Evolutionary conservation across 768 basidiomycete genomes (phyloP), one percentile per base, ranked within the genome.

Genomic region (Mycena kentingensis): DNA sequence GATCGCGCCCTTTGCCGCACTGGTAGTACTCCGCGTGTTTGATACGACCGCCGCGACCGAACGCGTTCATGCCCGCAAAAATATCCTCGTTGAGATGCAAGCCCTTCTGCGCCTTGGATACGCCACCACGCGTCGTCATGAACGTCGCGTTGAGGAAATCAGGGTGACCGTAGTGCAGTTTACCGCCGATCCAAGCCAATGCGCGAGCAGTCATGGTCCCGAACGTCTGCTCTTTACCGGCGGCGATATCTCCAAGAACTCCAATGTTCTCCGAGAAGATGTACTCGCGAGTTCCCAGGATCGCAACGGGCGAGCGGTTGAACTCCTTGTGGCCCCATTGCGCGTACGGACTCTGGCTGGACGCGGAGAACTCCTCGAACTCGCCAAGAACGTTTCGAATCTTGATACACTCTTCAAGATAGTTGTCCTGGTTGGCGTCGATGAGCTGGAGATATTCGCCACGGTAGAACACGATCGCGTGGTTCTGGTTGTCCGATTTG

Each of bases 241-340:
- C 97, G 41, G 97, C 97, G 58, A 99, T 93, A 69, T 99, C 97
- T 70, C 97, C 97, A 54, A 99, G 80, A 29, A 99, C 92, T 77
- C 97, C 97, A 62, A 98, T 98, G 69, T 98, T 98, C 77, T 98
- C 97, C 46, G 97, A 98, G 77, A 99, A 99, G 67, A 99, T 98
- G 74, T 99, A 99, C 74, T 99, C 97, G 69, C 97, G 87, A 5
- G 97, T 97, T 64, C 97, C 97, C 57, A 99, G 83, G 67, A 99
- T 99, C 26, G 97, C 97, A 52, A 99, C 93, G 18, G 96, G 97
- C 22, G 88, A 75, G 66, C 85, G 91, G 54, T 75, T 77, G 71
- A 97, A 95, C 66, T 97, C 93, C 70, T 95, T 90, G 71, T 94
- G 91, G 18, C 90, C 91, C 87, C 91, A 93, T 65, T 92, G 92